phyloP scores from a whole-genome alignment of 805 yeast species.

The Saccharomycopsis babjevae region DNA sequence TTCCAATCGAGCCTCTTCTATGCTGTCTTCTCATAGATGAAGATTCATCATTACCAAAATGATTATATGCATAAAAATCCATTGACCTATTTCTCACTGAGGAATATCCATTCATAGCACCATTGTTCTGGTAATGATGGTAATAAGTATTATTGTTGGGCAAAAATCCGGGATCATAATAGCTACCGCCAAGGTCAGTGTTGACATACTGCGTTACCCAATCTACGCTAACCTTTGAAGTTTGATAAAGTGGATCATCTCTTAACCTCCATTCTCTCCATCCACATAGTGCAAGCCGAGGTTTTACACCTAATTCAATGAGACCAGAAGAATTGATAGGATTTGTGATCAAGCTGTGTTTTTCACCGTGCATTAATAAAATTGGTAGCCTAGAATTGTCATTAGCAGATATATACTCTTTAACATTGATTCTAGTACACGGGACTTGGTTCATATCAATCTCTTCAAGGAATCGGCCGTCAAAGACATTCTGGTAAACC shows the following conservation, averaged over 20 bases:
- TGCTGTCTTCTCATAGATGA: not conserved
- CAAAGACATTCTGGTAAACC: constrained; percentile 1
- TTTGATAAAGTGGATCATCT: constrained; percentile 55
- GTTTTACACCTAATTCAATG: constrained; percentile 9
- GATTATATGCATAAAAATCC: not conserved
- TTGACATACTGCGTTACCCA: constrained; percentile 17
- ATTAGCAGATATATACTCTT: not conserved
- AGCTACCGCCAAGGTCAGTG: not conserved
- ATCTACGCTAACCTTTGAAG: constrained; percentile 23
- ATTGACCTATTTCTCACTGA: constrained; percentile 10
- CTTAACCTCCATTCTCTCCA: constrained; percentile 91
- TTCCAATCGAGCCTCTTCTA: not conserved
- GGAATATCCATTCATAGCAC: not conserved
- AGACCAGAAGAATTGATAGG: not conserved
- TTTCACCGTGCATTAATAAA: constrained; percentile 6
- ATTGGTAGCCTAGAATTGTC: constrained; percentile 11
- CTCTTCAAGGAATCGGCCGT: constrained; percentile 11
- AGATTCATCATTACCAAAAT: not conserved
- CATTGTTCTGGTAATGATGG: not conserved
- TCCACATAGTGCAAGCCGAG: constrained; percentile 45
- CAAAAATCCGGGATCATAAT: not conserved
- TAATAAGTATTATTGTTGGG: not conserved
- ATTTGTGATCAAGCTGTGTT: not conserved
- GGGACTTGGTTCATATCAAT: constrained; percentile 8
- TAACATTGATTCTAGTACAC: constrained; percentile 3